These are phyloP conservation scores for Mucor racemosus DNA, from an alignment of 371 early-diverging fungal species.

Conservation along the genomic window DNA sequence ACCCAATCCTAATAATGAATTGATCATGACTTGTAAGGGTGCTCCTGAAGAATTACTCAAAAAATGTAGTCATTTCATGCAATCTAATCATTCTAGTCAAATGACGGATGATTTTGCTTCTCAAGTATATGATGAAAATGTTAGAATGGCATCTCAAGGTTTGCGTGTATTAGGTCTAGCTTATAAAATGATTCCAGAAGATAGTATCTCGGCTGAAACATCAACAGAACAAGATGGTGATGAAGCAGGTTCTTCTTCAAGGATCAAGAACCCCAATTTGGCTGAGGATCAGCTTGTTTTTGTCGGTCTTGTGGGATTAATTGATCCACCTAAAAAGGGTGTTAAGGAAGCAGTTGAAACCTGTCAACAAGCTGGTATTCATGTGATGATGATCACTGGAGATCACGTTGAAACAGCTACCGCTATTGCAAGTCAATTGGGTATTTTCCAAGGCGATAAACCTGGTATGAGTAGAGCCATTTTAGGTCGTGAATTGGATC, in stretches of 20 bases:
- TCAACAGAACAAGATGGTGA: neutral
- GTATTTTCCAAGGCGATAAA: slow-evolving; percentile 69
- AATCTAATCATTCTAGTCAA: slow-evolving; percentile 30
- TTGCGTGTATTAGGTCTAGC: slow-evolving; percentile 64
- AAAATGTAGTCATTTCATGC: slow-evolving; percentile 63
- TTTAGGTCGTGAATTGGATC: slow-evolving; percentile 86
- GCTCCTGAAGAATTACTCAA: slow-evolving; percentile 87
- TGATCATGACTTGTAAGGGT: slow-evolving; percentile 79
- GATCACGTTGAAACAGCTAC: slow-evolving; percentile 90
- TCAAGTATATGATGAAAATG: slow-evolving; percentile 69
- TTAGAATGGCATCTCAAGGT: slow-evolving; percentile 84
- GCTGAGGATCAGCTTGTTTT: slow-evolving; percentile 77
- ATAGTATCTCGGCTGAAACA: slow-evolving; percentile 12
- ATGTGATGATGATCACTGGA: slow-evolving; percentile 92
- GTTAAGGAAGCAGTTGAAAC: slow-evolving; percentile 77
- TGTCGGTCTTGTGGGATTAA: slow-evolving; percentile 89
- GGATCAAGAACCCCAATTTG: slow-evolving; percentile 35
- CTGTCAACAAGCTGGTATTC: slow-evolving; percentile 91
- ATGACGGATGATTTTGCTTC: slow-evolving; percentile 71
- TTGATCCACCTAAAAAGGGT: slow-evolving; percentile 90
- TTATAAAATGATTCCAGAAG: slow-evolving; percentile 44
- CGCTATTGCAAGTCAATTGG: slow-evolving; percentile 89
- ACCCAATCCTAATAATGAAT: slow-evolving; percentile 7
- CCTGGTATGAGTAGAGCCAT: slow-evolving; percentile 71
- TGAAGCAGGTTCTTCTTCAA: neutral